Evolutionary conservation across 2,329 filamentous ascomycete species (phyloP), one percentile per base, ranked within the genome.

Genomic region (Penicillium sp.): DNA sequence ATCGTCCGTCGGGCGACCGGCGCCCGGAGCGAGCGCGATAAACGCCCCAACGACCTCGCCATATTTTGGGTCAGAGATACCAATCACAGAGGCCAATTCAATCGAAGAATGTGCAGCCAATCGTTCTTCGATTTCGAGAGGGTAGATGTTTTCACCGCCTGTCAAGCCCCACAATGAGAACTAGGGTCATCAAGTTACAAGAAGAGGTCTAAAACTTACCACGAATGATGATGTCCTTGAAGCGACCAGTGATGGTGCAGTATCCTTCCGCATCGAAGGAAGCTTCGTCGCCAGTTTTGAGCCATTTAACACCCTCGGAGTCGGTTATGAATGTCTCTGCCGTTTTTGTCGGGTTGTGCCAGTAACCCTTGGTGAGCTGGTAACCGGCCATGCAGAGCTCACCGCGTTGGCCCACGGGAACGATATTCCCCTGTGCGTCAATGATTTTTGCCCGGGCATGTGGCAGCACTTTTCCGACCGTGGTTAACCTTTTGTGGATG

Each of bases 331-430:
- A 81, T 58, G 89, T 81, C 65, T 92, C 88, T 0, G 80, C 82
- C 1, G 88, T 92, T 78, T 90, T 92, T 65, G 84, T 83, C 39
- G 83, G 81, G 71, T 91, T 91, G 65, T 89, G 74, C 76, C 80
- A 81, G 65, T 84, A 84, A 19, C 81, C 81, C 41, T 76, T 71
- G 19, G 72, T 88, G 10, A 92, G 76, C 70, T 90, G 87, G 70
- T 91, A 93, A 0, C 89, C 90, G 0, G 86, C 82, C 40, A 91
- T 89, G 69, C 88, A 91, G 19, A 93, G 80, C 75, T 93, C 89
- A 16, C 89, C 89, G 8, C 83, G 78, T 32, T 79, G 74, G 19
- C 89, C 89, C 13, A 90, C 72, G 0, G 87, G 87, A 9, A 92
- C 80, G 39, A 86, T 79, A 29, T 81, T 77, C 16, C 87, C 86